Percentiles rank a stretch among this genome's conserved stretches.
phyloP scores from a whole-genome alignment of 257 asterid species.

The Nicotiana obtusifolia region DNA sequence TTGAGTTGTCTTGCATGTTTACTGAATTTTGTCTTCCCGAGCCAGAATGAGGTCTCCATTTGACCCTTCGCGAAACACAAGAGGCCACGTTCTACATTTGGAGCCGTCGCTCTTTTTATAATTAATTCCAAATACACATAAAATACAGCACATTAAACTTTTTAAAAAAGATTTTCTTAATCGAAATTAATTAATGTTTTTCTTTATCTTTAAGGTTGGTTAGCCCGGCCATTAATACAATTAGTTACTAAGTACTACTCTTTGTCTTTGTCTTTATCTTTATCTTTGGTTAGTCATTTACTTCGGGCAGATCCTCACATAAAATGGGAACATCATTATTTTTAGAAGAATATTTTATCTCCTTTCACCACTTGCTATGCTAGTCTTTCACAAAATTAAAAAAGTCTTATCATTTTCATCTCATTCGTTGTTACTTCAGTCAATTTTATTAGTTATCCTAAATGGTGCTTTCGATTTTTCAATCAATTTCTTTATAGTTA shows the following conservation, averaged over 20 bases:
- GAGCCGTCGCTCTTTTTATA: not conserved
- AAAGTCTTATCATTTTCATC: no score
- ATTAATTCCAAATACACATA: not conserved
- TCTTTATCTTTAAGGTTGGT: not conserved
- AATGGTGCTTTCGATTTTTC: no score
- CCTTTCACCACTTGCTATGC: not conserved
- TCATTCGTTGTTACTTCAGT: no score
- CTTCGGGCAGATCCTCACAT: not conserved
- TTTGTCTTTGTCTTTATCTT: not conserved
- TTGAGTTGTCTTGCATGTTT: not conserved
- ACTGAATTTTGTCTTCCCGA: not conserved
- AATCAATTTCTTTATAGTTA: not conserved
- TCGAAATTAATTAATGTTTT: not conserved
- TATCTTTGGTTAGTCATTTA: not conserved
- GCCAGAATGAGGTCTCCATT: not conserved
- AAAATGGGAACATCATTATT: not conserved
- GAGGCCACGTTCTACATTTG: not conserved
- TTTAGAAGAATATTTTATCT: not conserved
- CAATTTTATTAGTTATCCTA: not conserved
- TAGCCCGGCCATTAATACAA: not conserved
- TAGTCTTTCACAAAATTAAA: no score
- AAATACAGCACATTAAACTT: not conserved
- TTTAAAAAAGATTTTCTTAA: not conserved
- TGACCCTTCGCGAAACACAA: slow-evolving; percentile 2
- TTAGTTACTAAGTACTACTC: not conserved